Base-by-base conservation (phyloP, 139 green algal genomes). In the Raphidocelis subcapitata region DNA sequence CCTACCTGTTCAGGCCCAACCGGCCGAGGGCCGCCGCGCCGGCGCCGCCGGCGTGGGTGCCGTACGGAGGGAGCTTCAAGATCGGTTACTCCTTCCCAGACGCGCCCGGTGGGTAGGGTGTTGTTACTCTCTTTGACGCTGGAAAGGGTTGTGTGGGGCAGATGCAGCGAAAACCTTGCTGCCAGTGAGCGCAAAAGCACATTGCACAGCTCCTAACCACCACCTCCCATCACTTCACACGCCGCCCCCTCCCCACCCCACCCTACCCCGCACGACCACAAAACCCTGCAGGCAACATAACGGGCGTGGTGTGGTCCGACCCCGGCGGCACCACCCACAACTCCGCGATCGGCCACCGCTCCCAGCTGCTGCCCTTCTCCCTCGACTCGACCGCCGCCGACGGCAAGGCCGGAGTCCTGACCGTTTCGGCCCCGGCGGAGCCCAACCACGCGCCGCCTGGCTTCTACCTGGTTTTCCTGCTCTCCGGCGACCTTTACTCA, bases 21-120 rank as follows among this genome's bases (percentile, higher is more conserved):
- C 23, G 46, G 26, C 66, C 66, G 5, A 24, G 21, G 47, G 51
- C 51, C 51, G 46, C 66, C 31, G 47, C 21, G 5, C 66, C 51
- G 8, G 41, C 8, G 12, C 28, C 66, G 18, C 66, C 66, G 5
- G 54, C 66, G 31, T 65, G 44, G n/a, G 44, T 26, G 5, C 29
- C 66, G 21, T 73, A 73, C n/a, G 66, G 51, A 28, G 62, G 66
- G 49, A 73, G 2, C 41, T 73, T 73, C 31, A 24, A 63, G 23
- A 18, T 73, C 5, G 66, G 52, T 1, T 73, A 70, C 33, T 28
- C n/a, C 8, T 70, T 70, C 24, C 41, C 41, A 8, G 41, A 49
- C 12, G 41, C 41, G 12, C 41, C 41, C 8, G 41, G 41, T 49
- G 41, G 8, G 41, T 49, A 8, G 41, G 41, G 8, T 49, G 8